Evolutionary conservation across 768 basidiomycete species (phyloP), one percentile per base, ranked within the genome.

Genomic region (Cyclocybe cylindracea): DNA sequence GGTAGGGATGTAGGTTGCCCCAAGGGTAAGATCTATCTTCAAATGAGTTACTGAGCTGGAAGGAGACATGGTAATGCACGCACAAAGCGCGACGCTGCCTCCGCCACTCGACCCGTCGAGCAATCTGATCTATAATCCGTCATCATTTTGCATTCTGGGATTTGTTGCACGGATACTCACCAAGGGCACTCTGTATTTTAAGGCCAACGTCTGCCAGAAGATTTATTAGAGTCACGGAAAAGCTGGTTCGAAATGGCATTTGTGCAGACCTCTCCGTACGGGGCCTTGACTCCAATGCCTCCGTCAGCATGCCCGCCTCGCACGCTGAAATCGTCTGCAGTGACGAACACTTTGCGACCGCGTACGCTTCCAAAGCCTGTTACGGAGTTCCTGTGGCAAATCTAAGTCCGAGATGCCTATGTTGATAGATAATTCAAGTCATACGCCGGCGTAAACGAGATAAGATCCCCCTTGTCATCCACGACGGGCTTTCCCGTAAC

Each of bases 291-390:
- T 16, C 61, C 59, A 45, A 75, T 73, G 10, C 72, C 72, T 44
- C 73, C 73, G 58, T 75, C 73, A 10, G 73, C 73, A 64, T 75
- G 73, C 16, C 73, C 73, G 3, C 73, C 73, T 49, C 73, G 61
- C 10, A 75, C 73, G 56, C 72, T 75, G 47, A 75, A 75, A 50
- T 75, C 73, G 33, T 75, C 72, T 10, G 73, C 72, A 2, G 70
- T 70, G 8, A 75, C 54, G 50, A 73, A 75, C 1, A 75, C 71
- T 50, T 67, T 72, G 13, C 69, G 68, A 1, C 62, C 62, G 44
- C 65, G 43, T 16, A 73, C 50, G 39, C 57, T 61, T 10, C 72
- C 73, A 59, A 67, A 75, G 1, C 73, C 73, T 19, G 66, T 75
- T 1, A 75, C 67, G 13, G 67, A 60, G 50, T 75, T 75, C 32